Evolutionary conservation across 179 eudicot species (phyloP).

Genomic region (Amaranthus tricolor): DNA sequence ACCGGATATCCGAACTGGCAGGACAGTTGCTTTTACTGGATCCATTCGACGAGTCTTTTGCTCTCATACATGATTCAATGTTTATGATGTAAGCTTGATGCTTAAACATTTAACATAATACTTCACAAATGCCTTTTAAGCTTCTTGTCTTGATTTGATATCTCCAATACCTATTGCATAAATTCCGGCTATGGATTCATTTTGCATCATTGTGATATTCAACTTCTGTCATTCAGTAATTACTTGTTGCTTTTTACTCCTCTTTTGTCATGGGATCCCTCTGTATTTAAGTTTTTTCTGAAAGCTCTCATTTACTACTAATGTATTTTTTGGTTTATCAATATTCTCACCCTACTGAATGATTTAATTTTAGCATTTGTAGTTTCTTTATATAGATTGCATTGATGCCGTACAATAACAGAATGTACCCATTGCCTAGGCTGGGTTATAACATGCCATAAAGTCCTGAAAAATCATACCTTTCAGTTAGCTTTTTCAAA

Average conservation of each 20-base stretch:
- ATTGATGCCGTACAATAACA: not conserved
- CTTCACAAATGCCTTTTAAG: not conserved
- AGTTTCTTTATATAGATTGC: not conserved
- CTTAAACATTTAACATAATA: not conserved
- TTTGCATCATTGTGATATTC: not conserved
- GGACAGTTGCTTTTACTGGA: constrained; percentile 74
- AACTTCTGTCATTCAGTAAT: not conserved
- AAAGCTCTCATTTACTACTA: constrained; percentile 2
- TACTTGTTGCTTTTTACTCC: not conserved
- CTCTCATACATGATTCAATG: constrained; percentile 56
- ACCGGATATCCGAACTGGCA: constrained; percentile 60
- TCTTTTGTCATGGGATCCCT: constrained; percentile 3
- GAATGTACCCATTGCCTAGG: not conserved
- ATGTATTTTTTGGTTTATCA: not conserved
- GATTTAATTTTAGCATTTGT: not conserved
- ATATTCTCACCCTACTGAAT: not conserved
- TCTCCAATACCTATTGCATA: constrained; percentile 14
- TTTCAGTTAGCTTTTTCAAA: not conserved
- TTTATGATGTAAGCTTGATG: constrained; percentile 61
- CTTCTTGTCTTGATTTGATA: not conserved
- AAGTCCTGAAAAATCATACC: not conserved
- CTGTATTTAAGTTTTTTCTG: not conserved
- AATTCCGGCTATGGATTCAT: not conserved
- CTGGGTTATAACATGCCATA: not conserved
- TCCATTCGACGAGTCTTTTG: constrained; percentile 79